Evolutionary conservation across 2,329 filamentous ascomycete genomes (phyloP).

Genomic region (Rhynchosporium graminicola): DNA sequence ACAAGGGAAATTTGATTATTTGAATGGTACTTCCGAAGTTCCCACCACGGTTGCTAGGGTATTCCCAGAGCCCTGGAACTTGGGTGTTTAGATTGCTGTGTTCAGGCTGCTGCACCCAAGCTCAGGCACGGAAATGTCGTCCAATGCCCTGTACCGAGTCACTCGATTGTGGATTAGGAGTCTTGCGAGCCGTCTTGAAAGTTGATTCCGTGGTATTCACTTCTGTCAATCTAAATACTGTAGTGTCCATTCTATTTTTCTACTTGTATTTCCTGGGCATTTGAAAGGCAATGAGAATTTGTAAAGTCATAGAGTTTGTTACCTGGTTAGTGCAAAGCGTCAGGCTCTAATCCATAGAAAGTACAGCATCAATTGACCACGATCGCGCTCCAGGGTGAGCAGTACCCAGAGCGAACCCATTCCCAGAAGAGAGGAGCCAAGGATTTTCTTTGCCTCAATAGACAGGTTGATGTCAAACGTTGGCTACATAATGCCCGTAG

Average conservation of each 20-base stretch:
- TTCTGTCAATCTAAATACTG: no score
- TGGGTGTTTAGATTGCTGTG: constrained; percentile 7
- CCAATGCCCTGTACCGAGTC: constrained; percentile 6
- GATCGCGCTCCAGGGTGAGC: neutral
- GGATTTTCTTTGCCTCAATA: constrained; percentile 11
- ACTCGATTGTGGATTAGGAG: neutral
- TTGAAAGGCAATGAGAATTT: neutral
- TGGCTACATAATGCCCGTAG: neutral
- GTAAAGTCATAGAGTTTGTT: constrained; percentile 7
- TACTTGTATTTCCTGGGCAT: no score
- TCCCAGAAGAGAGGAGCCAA: neutral
- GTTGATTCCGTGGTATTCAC: neutral
- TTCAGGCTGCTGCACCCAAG: constrained; percentile 3
- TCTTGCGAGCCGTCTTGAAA: constrained; percentile 1
- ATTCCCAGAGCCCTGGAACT: neutral
- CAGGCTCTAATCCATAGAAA: neutral
- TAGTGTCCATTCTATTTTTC: no score
- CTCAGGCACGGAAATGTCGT: constrained; percentile 14
- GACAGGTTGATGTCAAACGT: constrained; percentile 12
- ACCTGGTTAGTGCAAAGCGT: neutral
- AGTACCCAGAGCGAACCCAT: no score
- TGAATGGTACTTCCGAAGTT: no score
- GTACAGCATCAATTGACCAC: neutral
- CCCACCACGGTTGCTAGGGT: neutral
- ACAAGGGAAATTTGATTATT: no score